Percentiles rank a stretch among this genome's conserved stretches.
Evolutionary conservation across 2,329 filamentous ascomycete species (phyloP).

Genomic region (Chaetomiaceae sp.): DNA sequence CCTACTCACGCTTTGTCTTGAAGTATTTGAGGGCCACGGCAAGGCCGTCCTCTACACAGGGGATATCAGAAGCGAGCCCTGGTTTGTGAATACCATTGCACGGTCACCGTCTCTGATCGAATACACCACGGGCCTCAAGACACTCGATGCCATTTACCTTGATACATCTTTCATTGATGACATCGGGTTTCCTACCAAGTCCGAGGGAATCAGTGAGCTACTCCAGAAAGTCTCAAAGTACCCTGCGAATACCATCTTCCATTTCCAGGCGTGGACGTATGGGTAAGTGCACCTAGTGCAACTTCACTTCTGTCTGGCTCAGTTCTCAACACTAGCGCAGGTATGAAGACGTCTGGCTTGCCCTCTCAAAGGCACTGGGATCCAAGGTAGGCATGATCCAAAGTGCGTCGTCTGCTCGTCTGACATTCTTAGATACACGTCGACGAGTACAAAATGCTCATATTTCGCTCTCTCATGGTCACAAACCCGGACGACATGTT

Average conservation of each 20-base stretch:
- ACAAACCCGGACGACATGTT: conserved; percentile 40
- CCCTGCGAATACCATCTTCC: conserved; percentile 70
- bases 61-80: conserved; percentile 79
- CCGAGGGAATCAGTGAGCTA: conserved; percentile 71
- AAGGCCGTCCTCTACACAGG: conserved; percentile 83
- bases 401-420: neutral
- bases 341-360: conserved; percentile 89
- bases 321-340: conserved; percentile 28
- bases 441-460: conserved; percentile 69
- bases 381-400: conserved; percentile 47
- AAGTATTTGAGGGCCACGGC: conserved; percentile 69
- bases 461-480: conserved; percentile 63
- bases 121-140: conserved; percentile 63
- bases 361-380: conserved; percentile 65
- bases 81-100: conserved; percentile 73
- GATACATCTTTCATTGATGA: conserved; percentile 71
- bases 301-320: neutral
- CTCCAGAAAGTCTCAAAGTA: conserved; percentile 64
- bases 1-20: neutral
- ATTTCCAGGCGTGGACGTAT: conserved; percentile 87
- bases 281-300: conserved; percentile 39
- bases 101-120: conserved; percentile 71
- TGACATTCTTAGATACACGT: conserved; percentile 62
- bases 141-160: conserved; percentile 77
- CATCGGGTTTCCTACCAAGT: conserved; percentile 55